Conservation (phyloP, 1,284 basidiomycete genomes). For the Afroboletus lepidellus region DNA sequence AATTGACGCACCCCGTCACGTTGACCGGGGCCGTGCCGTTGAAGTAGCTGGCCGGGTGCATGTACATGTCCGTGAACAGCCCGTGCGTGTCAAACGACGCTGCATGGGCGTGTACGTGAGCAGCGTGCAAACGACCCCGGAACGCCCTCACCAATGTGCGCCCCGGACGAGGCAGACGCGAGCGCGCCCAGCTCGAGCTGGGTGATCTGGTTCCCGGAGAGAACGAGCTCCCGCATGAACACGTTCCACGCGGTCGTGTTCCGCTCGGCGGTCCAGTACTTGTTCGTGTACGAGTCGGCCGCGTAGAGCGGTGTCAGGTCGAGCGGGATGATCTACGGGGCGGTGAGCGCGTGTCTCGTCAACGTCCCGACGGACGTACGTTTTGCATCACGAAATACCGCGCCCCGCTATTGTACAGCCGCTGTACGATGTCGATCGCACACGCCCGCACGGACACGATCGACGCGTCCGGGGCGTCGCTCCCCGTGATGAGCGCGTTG, state of each 20-base stretch:
- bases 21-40: conserved; percentile 37
- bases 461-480: conserved; percentile 37
- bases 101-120: not conserved
- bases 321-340: conserved; percentile 47
- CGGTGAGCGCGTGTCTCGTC: too few species aligned
- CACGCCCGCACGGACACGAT: conserved; percentile 43
- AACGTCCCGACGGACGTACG: conserved; percentile 17
- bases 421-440: conserved; percentile 41
- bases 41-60: conserved; percentile 33
- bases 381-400: conserved; percentile 50
- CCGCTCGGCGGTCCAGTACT: conserved; percentile 43
- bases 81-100: conserved; percentile 37
- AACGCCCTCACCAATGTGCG: conserved; percentile 33
- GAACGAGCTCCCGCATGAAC: conserved; percentile 45
- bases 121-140: not conserved
- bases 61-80: conserved; percentile 36
- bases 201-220: conserved; percentile 43
- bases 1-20: conserved; percentile 29
- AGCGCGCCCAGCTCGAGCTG: conserved; percentile 42
- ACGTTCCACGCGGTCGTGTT: conserved; percentile 52
- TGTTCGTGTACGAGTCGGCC: conserved; percentile 40
- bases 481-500: conserved; percentile 39
- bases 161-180: conserved; percentile 34
- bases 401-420: conserved; percentile 41
- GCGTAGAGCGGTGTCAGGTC: conserved; percentile 45